These are phyloP conservation scores for Allium sativum DNA, from an alignment of 106 monocot genomes.

Conservation along the genomic window DNA sequence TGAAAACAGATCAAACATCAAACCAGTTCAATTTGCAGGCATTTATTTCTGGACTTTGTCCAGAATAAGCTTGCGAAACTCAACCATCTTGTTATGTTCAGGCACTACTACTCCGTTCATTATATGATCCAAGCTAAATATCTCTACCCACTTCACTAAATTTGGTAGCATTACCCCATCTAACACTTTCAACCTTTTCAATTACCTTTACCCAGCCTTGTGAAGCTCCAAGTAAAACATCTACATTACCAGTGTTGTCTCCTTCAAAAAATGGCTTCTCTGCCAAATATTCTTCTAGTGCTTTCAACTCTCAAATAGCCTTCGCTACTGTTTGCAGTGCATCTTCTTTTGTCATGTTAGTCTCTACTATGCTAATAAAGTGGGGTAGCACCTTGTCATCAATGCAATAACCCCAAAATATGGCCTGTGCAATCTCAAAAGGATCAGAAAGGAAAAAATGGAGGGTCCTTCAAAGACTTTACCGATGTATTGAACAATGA, in stretches of 20 bases:
- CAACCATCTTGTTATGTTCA: slow-evolving; percentile 10
- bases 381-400: slow-evolving; percentile 4
- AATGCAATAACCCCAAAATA: slow-evolving; percentile 18
- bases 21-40: not conserved
- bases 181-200: slow-evolving; percentile 9
- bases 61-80: not conserved
- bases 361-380: slow-evolving; percentile 5
- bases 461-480: slow-evolving; percentile 9
- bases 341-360: slow-evolving; percentile 2
- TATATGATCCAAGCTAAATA: slow-evolving; percentile 12
- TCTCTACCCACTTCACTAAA: slow-evolving; percentile 20
- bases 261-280: slow-evolving; percentile 29
- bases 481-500: slow-evolving; percentile 21
- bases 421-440: slow-evolving; percentile 8
- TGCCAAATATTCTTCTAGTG: slow-evolving; percentile 32
- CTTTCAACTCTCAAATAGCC: not conserved
- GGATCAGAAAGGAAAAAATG: slow-evolving; percentile 11
- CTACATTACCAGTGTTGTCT: slow-evolving; percentile 28
- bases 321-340: slow-evolving; percentile 3
- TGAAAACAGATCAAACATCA: not conserved
- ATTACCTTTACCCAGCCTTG: slow-evolving; percentile 10
- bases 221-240: slow-evolving; percentile 22
- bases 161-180: slow-evolving; percentile 15
- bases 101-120: slow-evolving; percentile 27
- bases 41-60: not conserved